phyloP scores from a whole-genome alignment of 768 basidiomycete genomes.

The Paxillus ammoniavirescens region DNA sequence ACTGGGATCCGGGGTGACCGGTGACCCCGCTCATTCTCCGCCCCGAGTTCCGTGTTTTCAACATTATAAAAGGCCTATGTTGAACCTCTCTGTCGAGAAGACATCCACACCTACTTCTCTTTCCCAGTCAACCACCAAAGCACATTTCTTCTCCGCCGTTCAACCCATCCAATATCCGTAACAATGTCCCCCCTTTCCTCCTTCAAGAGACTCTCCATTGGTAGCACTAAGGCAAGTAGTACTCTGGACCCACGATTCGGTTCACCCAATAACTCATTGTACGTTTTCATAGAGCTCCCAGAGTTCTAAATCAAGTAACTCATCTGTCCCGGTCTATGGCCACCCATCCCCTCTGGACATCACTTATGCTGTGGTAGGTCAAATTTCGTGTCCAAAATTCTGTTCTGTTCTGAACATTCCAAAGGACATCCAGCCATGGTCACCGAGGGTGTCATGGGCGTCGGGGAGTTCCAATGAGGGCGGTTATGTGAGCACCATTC shows the following conservation, averaged over 20 bases:
- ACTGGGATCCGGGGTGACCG: slow-evolving; percentile 14
- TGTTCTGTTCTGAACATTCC: neutral
- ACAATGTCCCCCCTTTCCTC: slow-evolving; percentile 17
- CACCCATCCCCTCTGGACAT: slow-evolving; percentile 21
- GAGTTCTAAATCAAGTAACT: slow-evolving; percentile 17
- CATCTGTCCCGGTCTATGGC: slow-evolving; percentile 10
- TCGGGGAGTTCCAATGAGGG: neutral
- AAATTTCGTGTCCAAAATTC: neutral
- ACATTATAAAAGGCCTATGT: slow-evolving; percentile 19
- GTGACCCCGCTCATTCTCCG: slow-evolving; percentile 1
- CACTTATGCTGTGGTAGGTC: slow-evolving; percentile 21
- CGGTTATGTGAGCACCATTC: slow-evolving; percentile 15
- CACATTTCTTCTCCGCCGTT: neutral
- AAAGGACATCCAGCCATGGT: slow-evolving; percentile 9
- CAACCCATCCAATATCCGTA: neutral
- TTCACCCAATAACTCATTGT: neutral
- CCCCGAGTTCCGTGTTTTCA: neutral
- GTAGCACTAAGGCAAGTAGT: slow-evolving; percentile 18
- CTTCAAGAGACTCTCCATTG: slow-evolving; percentile 22
- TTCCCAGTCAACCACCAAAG: neutral
- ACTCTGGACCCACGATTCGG: neutral
- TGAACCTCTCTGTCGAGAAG: neutral
- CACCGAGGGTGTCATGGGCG: slow-evolving; percentile 5
- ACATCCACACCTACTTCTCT: neutral
- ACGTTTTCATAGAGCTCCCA: slow-evolving; percentile 3